phyloP scores from a whole-genome alignment of 176 grass and related monocot species.

The Juncus effusus region DNA sequence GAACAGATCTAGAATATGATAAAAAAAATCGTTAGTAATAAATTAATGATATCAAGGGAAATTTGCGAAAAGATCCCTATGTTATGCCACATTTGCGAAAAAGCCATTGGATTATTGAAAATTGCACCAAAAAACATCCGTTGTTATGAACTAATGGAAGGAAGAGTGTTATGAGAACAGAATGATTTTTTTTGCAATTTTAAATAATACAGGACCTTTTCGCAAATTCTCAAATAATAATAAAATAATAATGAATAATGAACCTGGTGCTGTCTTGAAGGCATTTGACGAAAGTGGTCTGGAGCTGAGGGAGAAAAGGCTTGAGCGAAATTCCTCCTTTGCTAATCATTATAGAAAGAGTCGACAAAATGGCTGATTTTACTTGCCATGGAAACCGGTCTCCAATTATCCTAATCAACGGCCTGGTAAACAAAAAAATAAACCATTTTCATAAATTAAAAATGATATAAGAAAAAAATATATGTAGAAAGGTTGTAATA shows the following conservation, averaged over 20 bases:
- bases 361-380: constrained; percentile 91
- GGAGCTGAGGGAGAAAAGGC: constrained; percentile 96
- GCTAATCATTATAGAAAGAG: constrained; percentile 81
- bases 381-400: constrained; percentile 99
- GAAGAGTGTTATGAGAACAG: too few species aligned
- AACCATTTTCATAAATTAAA: too few species aligned
- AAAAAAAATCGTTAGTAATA: neutral
- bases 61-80: too few species aligned
- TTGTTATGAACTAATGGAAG: too few species aligned
- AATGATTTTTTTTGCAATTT: too few species aligned
- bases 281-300: constrained; percentile 94
- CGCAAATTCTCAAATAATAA: neutral
- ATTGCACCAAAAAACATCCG: too few species aligned
- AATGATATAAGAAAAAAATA: too few species aligned
- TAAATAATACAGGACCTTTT: too few species aligned
- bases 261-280: constrained; percentile 79
- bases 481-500: neutral
- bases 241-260: constrained; percentile 20
- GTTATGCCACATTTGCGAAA: too few species aligned
- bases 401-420: constrained; percentile 91
- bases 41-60: too few species aligned
- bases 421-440: constrained; percentile 37
- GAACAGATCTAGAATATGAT: constrained; percentile 56
- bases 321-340: constrained; percentile 97
- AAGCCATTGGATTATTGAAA: too few species aligned